phyloP scores from a whole-genome alignment of 768 basidiomycete species.

The Leccinum uliginosum region DNA sequence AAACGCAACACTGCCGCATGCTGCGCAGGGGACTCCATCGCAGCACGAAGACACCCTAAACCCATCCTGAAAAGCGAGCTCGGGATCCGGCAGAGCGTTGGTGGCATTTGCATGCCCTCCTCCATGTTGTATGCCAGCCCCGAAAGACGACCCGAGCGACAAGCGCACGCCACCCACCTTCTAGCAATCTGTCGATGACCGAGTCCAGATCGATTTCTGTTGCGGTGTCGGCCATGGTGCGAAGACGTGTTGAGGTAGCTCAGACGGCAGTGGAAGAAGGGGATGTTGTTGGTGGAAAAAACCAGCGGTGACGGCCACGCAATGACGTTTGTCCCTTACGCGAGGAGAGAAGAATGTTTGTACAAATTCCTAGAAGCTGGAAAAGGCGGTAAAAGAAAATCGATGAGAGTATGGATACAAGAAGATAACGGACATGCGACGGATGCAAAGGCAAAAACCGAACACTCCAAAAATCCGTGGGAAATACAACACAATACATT shows the following conservation, averaged over 20 bases:
- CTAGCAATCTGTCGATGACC: constrained; percentile 96
- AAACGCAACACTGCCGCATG: constrained; percentile 18
- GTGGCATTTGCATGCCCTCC: not conserved
- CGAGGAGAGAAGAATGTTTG: constrained; percentile 4
- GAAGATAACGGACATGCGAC: constrained; percentile 34
- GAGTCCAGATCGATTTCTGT: constrained; percentile 99
- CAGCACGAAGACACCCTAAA: constrained; percentile 3
- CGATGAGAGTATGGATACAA: constrained; percentile 31
- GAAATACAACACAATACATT: constrained; percentile 14
- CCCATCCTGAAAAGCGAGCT: constrained; percentile 2
- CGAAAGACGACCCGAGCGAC: constrained; percentile 20
- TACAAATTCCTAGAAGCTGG: constrained; percentile 13
- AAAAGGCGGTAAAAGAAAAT: constrained; percentile 21
- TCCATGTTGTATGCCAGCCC: constrained; percentile 4
- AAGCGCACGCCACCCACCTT: constrained; percentile 66
- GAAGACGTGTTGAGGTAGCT: constrained; percentile 12
- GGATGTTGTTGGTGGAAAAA: constrained; percentile 26
- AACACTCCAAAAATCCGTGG: constrained; percentile 29
- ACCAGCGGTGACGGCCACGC: constrained; percentile 11
- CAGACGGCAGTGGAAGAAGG: constrained; percentile 15
- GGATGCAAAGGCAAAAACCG: constrained; percentile 29
- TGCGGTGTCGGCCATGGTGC: constrained; percentile 67
- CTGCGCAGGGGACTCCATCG: not conserved
- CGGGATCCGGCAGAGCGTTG: not conserved
- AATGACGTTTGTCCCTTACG: constrained; percentile 21